Percentiles rank a stretch among this genome's conserved stretches.
Conservation (phyloP, 192 early-diverging fungal species). For the Umbelopsis ramanniana region DNA sequence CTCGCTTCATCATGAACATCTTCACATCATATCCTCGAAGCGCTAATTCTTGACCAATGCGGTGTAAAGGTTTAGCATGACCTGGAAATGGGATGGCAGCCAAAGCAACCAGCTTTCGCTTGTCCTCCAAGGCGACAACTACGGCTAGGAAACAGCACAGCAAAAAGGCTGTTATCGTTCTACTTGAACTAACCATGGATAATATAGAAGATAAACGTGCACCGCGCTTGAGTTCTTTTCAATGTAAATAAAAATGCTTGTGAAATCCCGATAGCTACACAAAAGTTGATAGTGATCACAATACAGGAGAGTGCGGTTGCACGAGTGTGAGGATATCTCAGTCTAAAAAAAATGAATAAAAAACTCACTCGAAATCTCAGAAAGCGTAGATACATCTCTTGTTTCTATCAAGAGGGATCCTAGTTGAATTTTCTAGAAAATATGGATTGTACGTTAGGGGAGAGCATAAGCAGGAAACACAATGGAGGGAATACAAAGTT, state of each 20-base stretch:
- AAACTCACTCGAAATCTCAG: no score
- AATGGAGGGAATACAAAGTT: no score
- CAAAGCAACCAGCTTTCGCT: background rate
- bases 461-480: no score
- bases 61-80: background rate
- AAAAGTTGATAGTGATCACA: background rate
- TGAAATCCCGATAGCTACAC: conserved; percentile 13
- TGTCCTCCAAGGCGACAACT: background rate
- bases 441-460: no score
- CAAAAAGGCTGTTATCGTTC: background rate
- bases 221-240: background rate
- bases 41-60: background rate
- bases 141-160: background rate
- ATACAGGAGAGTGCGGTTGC: background rate
- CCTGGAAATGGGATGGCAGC: conserved; percentile 4
- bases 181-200: background rate
- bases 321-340: background rate
- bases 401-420: no score
- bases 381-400: no score
- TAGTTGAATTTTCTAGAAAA: no score
- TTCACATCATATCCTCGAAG: background rate
- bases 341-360: background rate
- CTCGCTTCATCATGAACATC: conserved; percentile 12
- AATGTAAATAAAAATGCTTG: conserved; percentile 10
- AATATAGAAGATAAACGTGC: background rate